Evolutionary conservation across 2,329 filamentous ascomycete species (phyloP), one percentile per base, ranked within the genome.

Genomic region (Microcyclosporella mali): DNA sequence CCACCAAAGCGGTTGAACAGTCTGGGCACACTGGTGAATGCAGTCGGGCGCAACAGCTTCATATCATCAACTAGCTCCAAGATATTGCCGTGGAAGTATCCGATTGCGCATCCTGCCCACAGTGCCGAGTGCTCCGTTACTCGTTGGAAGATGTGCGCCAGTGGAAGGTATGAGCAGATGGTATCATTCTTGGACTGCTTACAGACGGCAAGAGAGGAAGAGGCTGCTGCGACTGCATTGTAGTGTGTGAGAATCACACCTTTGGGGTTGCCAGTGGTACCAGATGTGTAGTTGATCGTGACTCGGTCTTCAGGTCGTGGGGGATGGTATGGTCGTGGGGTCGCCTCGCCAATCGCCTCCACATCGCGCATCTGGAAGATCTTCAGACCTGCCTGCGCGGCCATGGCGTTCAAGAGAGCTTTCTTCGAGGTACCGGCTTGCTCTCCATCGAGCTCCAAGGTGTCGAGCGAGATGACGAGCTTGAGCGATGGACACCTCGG

Each of bases 51-150:
- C 43, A 98, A 73, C 30, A 88, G 65, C 71, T 97, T 94, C 69
- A 98, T 68, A 61, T 98, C 92, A 45, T 98, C 92, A 1, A 94
- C 81, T 14, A 98, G 72, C 51, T 85, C 85, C 10, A 85, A 62
- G 49, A 95, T 83, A 60, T 95, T 88, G 41, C 92, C 92, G 56
- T 92, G 87, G 77, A 95, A 98, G 66, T 90, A 98, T 10, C 90
- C 92, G 56, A 95, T 81, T 7, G 79, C 71, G 27, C 78, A 79
- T 41, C 88, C 89, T 40, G 78, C 74, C 57, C 84, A 79, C 12
- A 95, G 71, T 11, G 79, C 77, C 3, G 74, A 72, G 63, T 94
- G 85, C 63, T 98, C 92, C 31, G 82, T 73, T 53, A 95, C 74
- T 42, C 92, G 84, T 52, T 89, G 85, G 65, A 87, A 95, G 57